Evolutionary conservation across 225 moss, liverwort and hornwort species (phyloP), one percentile per base, ranked within the genome.

Genomic region (Marchantia paleacea): DNA sequence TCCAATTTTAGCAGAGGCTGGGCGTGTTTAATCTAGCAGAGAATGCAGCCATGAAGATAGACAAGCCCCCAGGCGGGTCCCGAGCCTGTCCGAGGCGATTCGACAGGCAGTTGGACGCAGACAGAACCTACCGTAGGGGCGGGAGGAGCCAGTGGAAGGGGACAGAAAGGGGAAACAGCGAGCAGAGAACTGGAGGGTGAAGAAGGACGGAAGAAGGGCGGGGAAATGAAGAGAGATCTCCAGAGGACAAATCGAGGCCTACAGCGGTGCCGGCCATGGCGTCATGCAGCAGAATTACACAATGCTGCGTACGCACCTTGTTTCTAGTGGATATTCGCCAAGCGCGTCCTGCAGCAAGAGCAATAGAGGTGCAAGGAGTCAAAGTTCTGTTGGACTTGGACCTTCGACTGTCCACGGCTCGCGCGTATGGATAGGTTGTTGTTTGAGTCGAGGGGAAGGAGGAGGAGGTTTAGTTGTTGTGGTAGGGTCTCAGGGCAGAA

Each of bases 281-380:
- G 81, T 79, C 81, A 84, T 65, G 80, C 69, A 58, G 77, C 57
- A 71, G 79, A 76, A 78, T 85, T 65, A 73, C 84, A 76, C 64
- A 81, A 85, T 85, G 81, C 54, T 68, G 39, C 75, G 68, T 29
- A 0, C 7, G 68, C 55, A 76, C 12, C 74, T 67, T 74, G 80
- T 31, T 58, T 31, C 55, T 61, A 58, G 72, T 28, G 24, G 71
- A 39, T 55, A 30, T 48, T 25, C 22, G 12, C 13, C 80, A 3
- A 29, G 79, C 19, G 79, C 19, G 52, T 69, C 39, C 55, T 39
- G 55, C 7, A 9, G 11, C 20, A 9, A 22, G 60, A 48, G 52
- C 65, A 78, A 54, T 10, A 53, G 24, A 50, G 47, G 67, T 16
- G 25, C 64, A 53, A 13, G 63, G 52, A 52, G 78, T 78, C 78